A percentile compares a stretch with the other conserved stretches of the same genome.
Conservation (phyloP, 176 grass and related monocot species). For the Triticum monococcum region DNA sequence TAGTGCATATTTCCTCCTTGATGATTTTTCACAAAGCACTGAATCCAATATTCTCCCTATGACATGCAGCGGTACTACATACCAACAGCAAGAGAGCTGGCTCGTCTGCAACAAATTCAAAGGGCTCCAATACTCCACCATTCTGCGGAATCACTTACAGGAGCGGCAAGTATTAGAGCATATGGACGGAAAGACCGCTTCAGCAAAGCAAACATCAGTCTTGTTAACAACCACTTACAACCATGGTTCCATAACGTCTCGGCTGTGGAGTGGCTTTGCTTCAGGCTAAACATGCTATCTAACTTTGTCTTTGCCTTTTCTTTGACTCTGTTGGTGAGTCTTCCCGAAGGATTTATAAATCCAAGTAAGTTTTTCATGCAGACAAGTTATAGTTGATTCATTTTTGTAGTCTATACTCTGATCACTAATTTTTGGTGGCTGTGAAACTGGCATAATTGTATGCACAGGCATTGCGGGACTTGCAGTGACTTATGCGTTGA, state of each 20-base stretch:
- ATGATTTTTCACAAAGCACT: constrained; percentile 14
- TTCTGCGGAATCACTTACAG: constrained; percentile 82
- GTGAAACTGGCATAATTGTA: constrained; percentile 15
- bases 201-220: constrained; percentile 74
- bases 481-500: constrained; percentile 91
- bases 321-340: constrained; percentile 79
- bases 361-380: constrained; percentile 74
- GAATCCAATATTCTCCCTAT: constrained; percentile 38
- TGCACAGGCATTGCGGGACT: constrained; percentile 89
- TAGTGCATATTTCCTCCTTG: constrained; percentile 8
- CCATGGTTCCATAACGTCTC: constrained; percentile 88
- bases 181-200: constrained; percentile 77
- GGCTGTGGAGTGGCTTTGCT: constrained; percentile 90
- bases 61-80: constrained; percentile 84
- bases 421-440: background rate
- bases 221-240: constrained; percentile 68
- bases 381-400: constrained; percentile 4
- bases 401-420: background rate
- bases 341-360: constrained; percentile 96
- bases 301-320: constrained; percentile 96
- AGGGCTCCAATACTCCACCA: constrained; percentile 94
- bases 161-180: constrained; percentile 91
- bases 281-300: constrained; percentile 83
- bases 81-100: constrained; percentile 90
- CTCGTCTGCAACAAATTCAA: constrained; percentile 82